Conservation (phyloP, 371 early-diverging fungal species). For the Rhizopus sp. region DNA sequence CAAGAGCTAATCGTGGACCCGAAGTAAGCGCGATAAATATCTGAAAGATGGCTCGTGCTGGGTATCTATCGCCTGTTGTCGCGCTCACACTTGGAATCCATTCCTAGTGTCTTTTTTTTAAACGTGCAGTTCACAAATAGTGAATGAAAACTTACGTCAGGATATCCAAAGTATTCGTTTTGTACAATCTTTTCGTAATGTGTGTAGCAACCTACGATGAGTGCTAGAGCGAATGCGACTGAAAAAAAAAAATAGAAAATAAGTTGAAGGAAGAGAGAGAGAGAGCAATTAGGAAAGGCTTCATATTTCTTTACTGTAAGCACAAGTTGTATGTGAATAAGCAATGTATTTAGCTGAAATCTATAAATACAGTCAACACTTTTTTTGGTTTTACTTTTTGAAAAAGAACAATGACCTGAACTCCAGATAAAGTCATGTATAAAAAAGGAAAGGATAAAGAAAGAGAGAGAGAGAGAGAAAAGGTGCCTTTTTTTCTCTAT, state of each 20-base stretch:
- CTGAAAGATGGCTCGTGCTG: conserved; percentile 76
- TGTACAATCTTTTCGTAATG: conserved; percentile 78
- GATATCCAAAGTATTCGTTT: conserved; percentile 77
- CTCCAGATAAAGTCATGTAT: too few relatives aligned
- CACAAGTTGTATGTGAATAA: conserved; percentile 62
- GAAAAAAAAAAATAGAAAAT: conserved; percentile 8
- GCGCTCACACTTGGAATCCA: conserved; percentile 87
- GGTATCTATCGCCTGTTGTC: conserved; percentile 81
- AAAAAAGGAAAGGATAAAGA: too few relatives aligned
- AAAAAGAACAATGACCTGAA: too few relatives aligned
- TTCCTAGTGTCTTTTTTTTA: conserved; percentile 43
- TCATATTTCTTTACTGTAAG: conserved; percentile 47
- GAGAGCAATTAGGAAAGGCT: not conserved
- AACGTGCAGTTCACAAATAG: not conserved
- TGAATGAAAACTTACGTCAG: conserved; percentile 48
- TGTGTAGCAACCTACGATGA: conserved; percentile 65
- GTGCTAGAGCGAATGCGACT: conserved; percentile 73
- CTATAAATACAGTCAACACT: conserved; percentile 24
- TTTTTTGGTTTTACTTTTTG: not conserved
- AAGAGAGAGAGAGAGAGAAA: too few relatives aligned
- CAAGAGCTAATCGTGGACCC: conserved; percentile 68
- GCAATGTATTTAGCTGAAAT: conserved; percentile 60
- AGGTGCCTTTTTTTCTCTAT: too few relatives aligned
- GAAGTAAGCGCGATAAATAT: conserved; percentile 75
- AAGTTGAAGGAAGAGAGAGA: not conserved